These are phyloP conservation scores for Candida caryicola DNA, from an alignment of 805 yeast species.

Conservation along the genomic window DNA sequence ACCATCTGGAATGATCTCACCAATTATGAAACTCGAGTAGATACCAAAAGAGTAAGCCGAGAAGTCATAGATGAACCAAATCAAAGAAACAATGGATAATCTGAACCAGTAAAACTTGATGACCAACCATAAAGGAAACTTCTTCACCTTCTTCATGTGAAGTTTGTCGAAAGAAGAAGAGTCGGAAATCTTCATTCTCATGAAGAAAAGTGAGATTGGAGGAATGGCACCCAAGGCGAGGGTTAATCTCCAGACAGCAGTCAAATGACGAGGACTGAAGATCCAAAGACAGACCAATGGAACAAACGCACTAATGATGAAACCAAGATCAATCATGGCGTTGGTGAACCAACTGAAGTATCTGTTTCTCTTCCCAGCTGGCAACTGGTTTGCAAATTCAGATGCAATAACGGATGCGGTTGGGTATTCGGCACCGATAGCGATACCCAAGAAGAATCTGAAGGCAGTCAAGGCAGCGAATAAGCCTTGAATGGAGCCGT, in stretches of 20 bases:
- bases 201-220: slow-evolving; percentile 71
- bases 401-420: slow-evolving; percentile 92
- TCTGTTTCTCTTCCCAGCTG: slow-evolving; percentile 83
- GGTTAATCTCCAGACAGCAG: slow-evolving; percentile 88
- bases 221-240: slow-evolving; percentile 89
- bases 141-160: slow-evolving; percentile 56
- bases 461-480: slow-evolving; percentile 80
- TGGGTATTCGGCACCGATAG: slow-evolving; percentile 94
- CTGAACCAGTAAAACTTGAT: slow-evolving; percentile 85
- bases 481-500: slow-evolving; percentile 68
- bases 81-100: slow-evolving; percentile 60
- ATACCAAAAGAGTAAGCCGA: slow-evolving; percentile 84
- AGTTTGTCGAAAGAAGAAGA: slow-evolving; percentile 67
- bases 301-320: slow-evolving; percentile 78
- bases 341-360: slow-evolving; percentile 89
- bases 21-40: slow-evolving; percentile 71
- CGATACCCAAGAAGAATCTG: slow-evolving; percentile 85
- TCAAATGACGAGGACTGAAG: slow-evolving; percentile 64
- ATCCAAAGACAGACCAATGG: slow-evolving; percentile 87
- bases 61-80: slow-evolving; percentile 93
- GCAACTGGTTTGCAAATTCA: slow-evolving; percentile 77
- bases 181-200: slow-evolving; percentile 75
- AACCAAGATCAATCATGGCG: slow-evolving; percentile 82
- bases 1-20: slow-evolving; percentile 53
- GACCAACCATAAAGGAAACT: slow-evolving; percentile 64